Base-by-base conservation (phyloP, 2,329 filamentous ascomycete genomes). In the Nothophoma quercina region DNA sequence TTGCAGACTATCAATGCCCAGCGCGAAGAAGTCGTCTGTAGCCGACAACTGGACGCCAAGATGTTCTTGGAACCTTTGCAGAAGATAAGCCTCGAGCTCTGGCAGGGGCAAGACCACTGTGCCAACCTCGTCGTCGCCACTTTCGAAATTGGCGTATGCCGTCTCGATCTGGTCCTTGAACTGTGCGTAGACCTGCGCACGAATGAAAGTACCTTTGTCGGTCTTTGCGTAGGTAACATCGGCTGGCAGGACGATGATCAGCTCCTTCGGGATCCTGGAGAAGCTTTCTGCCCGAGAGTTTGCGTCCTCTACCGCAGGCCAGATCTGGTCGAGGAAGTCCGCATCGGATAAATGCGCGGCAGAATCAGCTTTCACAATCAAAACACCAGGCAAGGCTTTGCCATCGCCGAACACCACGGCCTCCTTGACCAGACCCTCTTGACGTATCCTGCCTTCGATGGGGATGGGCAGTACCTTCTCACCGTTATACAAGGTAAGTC, bases 1-100 rank as follows among this genome's bases (percentile, higher is more conserved):
- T 55, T 85, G 82, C 21, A 88, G 68, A 36, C 81, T 84, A 64
- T 88, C 85, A 2, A 87, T 73, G 0, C 85, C 85, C 0, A 78
- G 70, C 0, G 77, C 71, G 62, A 87, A 88, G 62, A 88, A 83
- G 63, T 88, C 85, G 1, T 80, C 78, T 52, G 60, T 22, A 22
- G 34, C 60, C 1, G 42, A 68, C 21, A 56, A 43, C 63, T 61
- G 62, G 3, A 63, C 47, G 18, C 55, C 58, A 19, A 67, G 43
- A 21, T 61, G 55, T 29, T 64, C 59, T 15, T 44, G 50, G 42
- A 70, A 66, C 3, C 48, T 45, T 7, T 58, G 34, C 3, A 62
- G 36, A 2, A 70, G 56, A 41, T 65, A 73, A 0, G 59, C 45
- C 49, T 76, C 72, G 10, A 77, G 62, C 34, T 71, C 72, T 1